These are phyloP conservation scores for Russula virescens DNA, from an alignment of 768 basidiomycete genomes.

Conservation along the genomic window DNA sequence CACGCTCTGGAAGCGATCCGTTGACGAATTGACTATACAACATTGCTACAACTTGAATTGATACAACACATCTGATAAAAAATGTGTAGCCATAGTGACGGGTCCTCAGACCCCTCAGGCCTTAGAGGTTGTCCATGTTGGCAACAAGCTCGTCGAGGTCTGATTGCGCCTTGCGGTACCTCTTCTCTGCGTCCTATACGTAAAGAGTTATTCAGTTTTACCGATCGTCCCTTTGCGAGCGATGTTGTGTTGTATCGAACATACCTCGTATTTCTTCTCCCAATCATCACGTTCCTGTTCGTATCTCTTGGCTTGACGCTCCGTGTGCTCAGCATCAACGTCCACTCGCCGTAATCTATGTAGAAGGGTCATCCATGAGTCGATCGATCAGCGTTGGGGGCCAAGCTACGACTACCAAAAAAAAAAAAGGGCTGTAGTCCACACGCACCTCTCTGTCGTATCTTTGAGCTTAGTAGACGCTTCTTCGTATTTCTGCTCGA, in stretches of 20 bases:
- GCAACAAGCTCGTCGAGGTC: constrained; percentile 17
- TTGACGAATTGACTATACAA: neutral
- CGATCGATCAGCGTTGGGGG: neutral
- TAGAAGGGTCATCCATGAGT: neutral
- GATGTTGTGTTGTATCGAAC: neutral
- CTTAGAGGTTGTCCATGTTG: constrained; percentile 20
- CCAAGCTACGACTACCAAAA: too few relatives aligned
- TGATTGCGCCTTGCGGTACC: constrained; percentile 14
- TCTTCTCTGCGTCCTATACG: constrained; percentile 12
- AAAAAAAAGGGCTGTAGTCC: neutral
- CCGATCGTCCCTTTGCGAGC: neutral
- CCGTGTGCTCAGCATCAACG: constrained; percentile 13
- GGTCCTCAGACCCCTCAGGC: neutral
- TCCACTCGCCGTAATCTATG: constrained; percentile 12
- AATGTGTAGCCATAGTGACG: neutral
- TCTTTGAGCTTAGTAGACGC: neutral
- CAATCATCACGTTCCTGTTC: constrained; percentile 13
- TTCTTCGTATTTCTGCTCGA: neutral
- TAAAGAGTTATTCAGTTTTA: neutral
- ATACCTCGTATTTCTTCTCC: constrained; percentile 20
- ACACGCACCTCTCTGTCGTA: neutral
- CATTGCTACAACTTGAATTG: constrained; percentile 1
- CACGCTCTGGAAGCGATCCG: neutral
- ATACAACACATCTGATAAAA: neutral
- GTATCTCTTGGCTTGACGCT: constrained; percentile 12